These are phyloP conservation scores for Solanum hybrid DNA, from an alignment of 305 asterid genomes.

Conservation along the genomic window DNA sequence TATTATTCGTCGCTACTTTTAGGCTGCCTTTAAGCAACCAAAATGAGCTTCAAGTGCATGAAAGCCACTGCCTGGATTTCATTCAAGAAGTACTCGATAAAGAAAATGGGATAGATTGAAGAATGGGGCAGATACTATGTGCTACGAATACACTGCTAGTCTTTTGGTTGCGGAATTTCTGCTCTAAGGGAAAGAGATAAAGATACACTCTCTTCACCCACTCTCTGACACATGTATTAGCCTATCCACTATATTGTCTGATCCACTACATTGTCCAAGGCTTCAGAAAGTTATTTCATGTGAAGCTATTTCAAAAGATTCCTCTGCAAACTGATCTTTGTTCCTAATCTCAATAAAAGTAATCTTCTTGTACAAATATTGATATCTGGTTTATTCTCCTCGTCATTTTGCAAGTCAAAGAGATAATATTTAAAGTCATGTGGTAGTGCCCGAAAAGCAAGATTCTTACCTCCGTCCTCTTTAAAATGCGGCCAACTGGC, in stretches of 20 bases:
- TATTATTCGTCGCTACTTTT: background rate
- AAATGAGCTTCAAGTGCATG: background rate
- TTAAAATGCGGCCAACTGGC: constrained; percentile 82
- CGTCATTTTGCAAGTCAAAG: background rate
- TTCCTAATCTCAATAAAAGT: background rate
- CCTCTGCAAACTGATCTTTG: background rate
- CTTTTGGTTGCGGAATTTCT: background rate
- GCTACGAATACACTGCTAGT: background rate
- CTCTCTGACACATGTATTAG: background rate
- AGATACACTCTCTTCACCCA: background rate
- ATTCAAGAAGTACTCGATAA: background rate
- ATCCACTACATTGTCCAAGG: background rate
- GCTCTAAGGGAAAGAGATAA: background rate
- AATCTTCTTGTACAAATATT: background rate
- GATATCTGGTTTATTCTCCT: background rate
- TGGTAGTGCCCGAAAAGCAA: background rate
- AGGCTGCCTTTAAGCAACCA: background rate
- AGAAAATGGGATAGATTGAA: background rate
- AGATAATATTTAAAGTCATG: background rate
- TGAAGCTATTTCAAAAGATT: background rate
- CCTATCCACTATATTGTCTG: background rate
- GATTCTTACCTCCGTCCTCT: constrained; percentile 65
- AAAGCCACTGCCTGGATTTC: background rate
- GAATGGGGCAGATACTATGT: background rate
- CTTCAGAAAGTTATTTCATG: background rate